These are phyloP conservation scores for Metahyphopichia silvanorum DNA, from an alignment of 805 yeast species.

Conservation along the genomic window DNA sequence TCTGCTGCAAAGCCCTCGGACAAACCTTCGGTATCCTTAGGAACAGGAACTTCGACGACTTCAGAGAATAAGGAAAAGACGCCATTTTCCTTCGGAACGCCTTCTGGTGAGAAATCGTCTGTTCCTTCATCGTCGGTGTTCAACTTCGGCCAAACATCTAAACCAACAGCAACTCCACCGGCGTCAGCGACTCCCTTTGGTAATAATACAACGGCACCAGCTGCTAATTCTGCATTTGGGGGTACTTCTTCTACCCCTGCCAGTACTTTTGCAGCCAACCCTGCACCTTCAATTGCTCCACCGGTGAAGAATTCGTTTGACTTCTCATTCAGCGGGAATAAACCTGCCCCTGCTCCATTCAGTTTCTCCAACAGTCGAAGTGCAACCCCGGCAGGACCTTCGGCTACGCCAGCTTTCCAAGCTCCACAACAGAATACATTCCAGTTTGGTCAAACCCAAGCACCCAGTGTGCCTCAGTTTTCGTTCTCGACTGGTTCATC, in stretches of 20 bases:
- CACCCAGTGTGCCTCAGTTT: background rate
- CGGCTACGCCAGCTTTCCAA: background rate
- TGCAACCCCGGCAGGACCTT: background rate
- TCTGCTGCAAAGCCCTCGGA: constrained; percentile 1
- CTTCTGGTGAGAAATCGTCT: too few species aligned
- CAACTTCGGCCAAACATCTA: too few species aligned
- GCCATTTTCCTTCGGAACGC: constrained; percentile 9
- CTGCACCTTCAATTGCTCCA: too few species aligned
- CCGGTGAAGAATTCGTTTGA: too few species aligned
- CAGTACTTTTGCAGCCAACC: constrained; percentile 4
- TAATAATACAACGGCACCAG: too few species aligned
- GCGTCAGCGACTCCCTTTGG: too few species aligned
- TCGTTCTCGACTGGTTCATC: constrained; percentile 2
- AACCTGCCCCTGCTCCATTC: too few species aligned
- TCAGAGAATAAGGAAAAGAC: constrained; percentile 1
- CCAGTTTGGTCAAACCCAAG: constrained; percentile 1
- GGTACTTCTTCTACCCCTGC: background rate
- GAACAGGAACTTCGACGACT: background rate
- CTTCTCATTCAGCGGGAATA: too few species aligned
- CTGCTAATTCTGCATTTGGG: background rate
- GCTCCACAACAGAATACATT: background rate
- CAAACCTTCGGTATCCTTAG: constrained; percentile 3
- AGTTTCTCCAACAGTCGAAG: too few species aligned
- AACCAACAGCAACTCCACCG: too few species aligned
- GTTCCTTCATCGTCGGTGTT: too few species aligned